phyloP scores from a whole-genome alignment of 148 eudicot genomes.

The Nepenthes gracilis region DNA sequence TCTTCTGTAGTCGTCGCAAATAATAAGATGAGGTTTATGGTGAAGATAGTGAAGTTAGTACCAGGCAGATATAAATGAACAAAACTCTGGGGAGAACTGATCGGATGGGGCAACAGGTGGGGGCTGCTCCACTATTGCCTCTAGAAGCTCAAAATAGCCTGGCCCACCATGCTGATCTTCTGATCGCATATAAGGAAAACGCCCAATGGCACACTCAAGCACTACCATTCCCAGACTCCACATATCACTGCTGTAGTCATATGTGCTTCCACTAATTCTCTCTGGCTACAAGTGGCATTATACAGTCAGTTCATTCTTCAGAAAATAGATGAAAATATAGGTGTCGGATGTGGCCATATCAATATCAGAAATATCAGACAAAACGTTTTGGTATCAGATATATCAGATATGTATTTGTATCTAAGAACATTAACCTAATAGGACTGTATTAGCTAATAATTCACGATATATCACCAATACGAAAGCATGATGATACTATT shows the following conservation, averaged over 20 bases:
- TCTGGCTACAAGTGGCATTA: constrained; percentile 53
- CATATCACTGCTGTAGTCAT: constrained; percentile 87
- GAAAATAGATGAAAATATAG: background rate
- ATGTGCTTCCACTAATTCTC: constrained; percentile 87
- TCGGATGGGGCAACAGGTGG: constrained; percentile 92
- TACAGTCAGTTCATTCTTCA: constrained; percentile 1
- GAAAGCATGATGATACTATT: too few species aligned
- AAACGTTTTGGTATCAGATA: too few species aligned
- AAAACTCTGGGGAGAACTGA: constrained; percentile 97
- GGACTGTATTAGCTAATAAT: too few species aligned
- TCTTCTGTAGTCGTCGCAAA: background rate
- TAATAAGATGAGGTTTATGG: background rate
- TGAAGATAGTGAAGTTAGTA: constrained; percentile 13
- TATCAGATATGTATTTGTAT: too few species aligned
- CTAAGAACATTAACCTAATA: too few species aligned
- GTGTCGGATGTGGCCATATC: too few species aligned
- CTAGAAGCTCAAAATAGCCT: constrained; percentile 87
- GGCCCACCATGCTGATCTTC: constrained; percentile 77
- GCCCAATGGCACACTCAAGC: constrained; percentile 96
- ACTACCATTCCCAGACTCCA: constrained; percentile 97
- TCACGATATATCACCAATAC: too few species aligned
- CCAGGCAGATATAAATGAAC: constrained; percentile 92
- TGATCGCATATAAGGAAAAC: constrained; percentile 78
- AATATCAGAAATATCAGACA: too few species aligned
- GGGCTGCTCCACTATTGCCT: constrained; percentile 70